Base-by-base conservation (phyloP, 306 rosid genomes). In the Styphnolobium japonicum region DNA sequence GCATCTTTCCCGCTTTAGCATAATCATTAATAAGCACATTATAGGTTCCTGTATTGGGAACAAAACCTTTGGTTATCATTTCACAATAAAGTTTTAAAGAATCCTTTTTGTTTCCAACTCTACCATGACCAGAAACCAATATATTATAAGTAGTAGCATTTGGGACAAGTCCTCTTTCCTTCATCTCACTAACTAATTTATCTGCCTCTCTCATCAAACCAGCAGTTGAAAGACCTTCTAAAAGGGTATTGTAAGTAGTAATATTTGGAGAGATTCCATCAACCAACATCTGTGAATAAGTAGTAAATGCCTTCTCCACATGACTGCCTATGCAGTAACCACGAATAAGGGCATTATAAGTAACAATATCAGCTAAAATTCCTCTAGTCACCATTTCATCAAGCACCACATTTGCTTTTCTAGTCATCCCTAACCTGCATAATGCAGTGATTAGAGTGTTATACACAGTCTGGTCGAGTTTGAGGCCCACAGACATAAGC, bases 361-460 rank as follows among this genome's bases (percentile, higher is more conserved):
- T 95, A 57, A 65, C 72, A 56, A 53, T 75, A 84, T 91, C 93
- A 22, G 94, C 89, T 65, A 65, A 40, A 83, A 88, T 36, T 84
- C 96, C 91, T 64, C 79, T 82, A 60, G 62, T 48, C 42, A 18
- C 79, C 98, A 95, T 93, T 73, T 88, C 96, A 46, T 67, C 63
- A 73, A 90, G 79, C 37, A 92, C 96, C 29, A 71, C 71, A 77
- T 92, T 84, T 53, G 98, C 99, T 83, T 78, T 91, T 66, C 14
- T 84, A 16, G 97, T 93, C 97, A 95, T 95, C 72, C 98, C 98
- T 43, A 90, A 74, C 79, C 89, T 87, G 88, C 99, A 91, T 19
- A 95, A 77, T 57, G 82, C 84, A 60, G 82, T 76, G 31, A 95
- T 91, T 75, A 95, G 94, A 71, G 79, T 85, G 77, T 90, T 90